These are phyloP conservation scores for Saturnispora zaruensis DNA, from an alignment of 805 yeast genomes.

Conservation along the genomic window DNA sequence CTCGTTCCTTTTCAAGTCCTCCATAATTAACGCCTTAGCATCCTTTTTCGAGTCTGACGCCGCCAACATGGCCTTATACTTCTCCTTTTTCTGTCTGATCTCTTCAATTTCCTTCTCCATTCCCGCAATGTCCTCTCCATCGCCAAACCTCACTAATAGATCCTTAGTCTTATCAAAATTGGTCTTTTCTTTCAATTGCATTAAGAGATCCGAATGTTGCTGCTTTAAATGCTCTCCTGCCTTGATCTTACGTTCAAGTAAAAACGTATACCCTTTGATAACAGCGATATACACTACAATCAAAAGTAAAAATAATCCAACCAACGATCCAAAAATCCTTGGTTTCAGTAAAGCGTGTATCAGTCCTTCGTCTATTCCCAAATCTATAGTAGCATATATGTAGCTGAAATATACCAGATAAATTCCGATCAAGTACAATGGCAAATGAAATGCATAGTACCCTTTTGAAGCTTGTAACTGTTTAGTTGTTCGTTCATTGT, in stretches of 20 bases:
- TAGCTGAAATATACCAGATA: conserved; percentile 22
- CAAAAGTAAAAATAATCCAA: conserved; percentile 3
- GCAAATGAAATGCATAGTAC: conserved; percentile 14
- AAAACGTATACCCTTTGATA: conserved; percentile 14
- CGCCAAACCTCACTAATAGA: conserved; percentile 52
- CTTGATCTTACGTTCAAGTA: conserved; percentile 19
- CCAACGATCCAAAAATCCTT: conserved; percentile 13
- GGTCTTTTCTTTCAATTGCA: conserved; percentile 40
- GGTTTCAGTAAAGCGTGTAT: neutral
- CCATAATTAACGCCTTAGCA: conserved; percentile 14
- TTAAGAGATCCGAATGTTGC: conserved; percentile 31
- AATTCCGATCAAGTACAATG: conserved; percentile 16
- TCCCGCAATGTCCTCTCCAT: conserved; percentile 40
- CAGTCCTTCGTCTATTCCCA: neutral
- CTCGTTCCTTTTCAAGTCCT: conserved; percentile 11
- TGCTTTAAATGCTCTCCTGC: conserved; percentile 23
- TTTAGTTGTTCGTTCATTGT: conserved; percentile 19
- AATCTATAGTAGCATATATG: conserved; percentile 10
- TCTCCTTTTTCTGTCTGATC: conserved; percentile 31
- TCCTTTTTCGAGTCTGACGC: conserved; percentile 28
- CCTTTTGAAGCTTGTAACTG: conserved; percentile 13
- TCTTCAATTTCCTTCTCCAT: conserved; percentile 37
- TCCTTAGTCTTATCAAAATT: conserved; percentile 70
- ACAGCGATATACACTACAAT: conserved; percentile 12
- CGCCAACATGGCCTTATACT: conserved; percentile 29